phyloP scores from a whole-genome alignment of 1,284 basidiomycete genomes.

The Malassezia yamatoensis region DNA sequence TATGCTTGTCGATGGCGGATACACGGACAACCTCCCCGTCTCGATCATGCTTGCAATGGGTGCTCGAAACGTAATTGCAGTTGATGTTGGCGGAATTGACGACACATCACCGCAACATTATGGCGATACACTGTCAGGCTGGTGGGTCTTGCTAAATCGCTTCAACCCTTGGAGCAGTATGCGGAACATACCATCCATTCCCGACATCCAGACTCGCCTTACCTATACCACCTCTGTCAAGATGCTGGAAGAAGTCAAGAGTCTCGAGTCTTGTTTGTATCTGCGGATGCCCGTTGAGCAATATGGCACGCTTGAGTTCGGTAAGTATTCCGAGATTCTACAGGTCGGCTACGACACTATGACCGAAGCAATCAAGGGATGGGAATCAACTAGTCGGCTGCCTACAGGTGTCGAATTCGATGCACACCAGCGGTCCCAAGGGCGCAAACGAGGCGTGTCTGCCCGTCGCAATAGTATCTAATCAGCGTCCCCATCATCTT shows the following conservation, averaged over 20 bases:
- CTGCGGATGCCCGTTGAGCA: conserved; percentile 75
- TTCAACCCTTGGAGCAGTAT: conserved; percentile 59
- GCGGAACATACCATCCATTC: conserved; percentile 74
- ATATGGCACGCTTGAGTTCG: conserved; percentile 44
- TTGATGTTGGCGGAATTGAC: conserved; percentile 87
- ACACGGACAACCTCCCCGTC: conserved; percentile 54
- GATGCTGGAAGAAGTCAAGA: conserved; percentile 87
- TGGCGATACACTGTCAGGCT: conserved; percentile 89
- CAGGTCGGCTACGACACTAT: conserved; percentile 71
- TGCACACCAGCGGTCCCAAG: conserved; percentile 32
- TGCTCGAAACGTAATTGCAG: conserved; percentile 82
- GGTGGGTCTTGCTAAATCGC: conserved; percentile 86
- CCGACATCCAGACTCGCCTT: conserved; percentile 87
- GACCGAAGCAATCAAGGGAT: conserved; percentile 62
- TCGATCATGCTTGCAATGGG: conserved; percentile 86
- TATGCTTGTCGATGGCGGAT: conserved; percentile 49
- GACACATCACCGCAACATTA: conserved; percentile 90
- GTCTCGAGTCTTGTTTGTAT: conserved; percentile 75
- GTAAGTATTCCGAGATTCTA: conserved; percentile 57
- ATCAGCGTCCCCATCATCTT: conserved; percentile 43
- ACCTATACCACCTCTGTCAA: conserved; percentile 94
- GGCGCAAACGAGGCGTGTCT: conserved; percentile 2
- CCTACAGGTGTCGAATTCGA: conserved; percentile 58
- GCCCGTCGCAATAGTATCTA: conserved; percentile 16
- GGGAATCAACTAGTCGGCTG: conserved; percentile 70